phyloP scores from a whole-genome alignment of 148 eudicot species.

The Silene conica region DNA sequence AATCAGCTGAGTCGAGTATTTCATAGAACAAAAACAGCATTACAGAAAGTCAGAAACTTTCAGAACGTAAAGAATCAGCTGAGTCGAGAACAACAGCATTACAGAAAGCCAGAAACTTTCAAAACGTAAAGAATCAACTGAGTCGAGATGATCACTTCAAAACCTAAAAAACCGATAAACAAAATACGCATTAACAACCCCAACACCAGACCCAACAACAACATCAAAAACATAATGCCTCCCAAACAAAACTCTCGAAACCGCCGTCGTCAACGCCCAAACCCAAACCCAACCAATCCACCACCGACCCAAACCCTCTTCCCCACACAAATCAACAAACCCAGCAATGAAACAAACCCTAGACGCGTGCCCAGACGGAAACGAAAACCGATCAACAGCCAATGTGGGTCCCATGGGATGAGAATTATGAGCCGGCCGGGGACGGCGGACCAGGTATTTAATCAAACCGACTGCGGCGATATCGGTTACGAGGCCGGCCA shows the following conservation, averaged over 20 bases:
- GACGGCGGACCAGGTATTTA: constrained; percentile 66
- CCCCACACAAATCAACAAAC: constrained; percentile 28
- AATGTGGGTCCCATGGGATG: constrained; percentile 50
- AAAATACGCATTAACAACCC: constrained; percentile 49
- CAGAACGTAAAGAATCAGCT: background rate
- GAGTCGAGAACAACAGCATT: background rate
- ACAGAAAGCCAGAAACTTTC: background rate
- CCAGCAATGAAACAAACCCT: constrained; percentile 59
- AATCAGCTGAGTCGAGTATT: too few relatives aligned
- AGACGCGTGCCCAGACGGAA: constrained; percentile 79
- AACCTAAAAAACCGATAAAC: constrained; percentile 41
- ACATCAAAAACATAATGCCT: constrained; percentile 76
- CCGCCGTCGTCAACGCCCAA: constrained; percentile 57
- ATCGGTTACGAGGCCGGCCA: constrained; percentile 51
- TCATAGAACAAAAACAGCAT: background rate
- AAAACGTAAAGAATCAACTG: background rate
- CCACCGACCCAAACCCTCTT: constrained; percentile 14
- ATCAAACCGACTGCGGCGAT: constrained; percentile 49
- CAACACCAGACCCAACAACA: constrained; percentile 60
- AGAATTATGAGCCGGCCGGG: constrained; percentile 65
- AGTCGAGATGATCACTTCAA: background rate
- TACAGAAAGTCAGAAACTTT: background rate
- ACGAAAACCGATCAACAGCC: constrained; percentile 79
- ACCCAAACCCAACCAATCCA: constrained; percentile 25
- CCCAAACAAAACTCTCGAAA: constrained; percentile 75